These are phyloP conservation scores for Pythium insidiosum DNA, from an alignment of 352 stramenopile species.

Conservation along the genomic window DNA sequence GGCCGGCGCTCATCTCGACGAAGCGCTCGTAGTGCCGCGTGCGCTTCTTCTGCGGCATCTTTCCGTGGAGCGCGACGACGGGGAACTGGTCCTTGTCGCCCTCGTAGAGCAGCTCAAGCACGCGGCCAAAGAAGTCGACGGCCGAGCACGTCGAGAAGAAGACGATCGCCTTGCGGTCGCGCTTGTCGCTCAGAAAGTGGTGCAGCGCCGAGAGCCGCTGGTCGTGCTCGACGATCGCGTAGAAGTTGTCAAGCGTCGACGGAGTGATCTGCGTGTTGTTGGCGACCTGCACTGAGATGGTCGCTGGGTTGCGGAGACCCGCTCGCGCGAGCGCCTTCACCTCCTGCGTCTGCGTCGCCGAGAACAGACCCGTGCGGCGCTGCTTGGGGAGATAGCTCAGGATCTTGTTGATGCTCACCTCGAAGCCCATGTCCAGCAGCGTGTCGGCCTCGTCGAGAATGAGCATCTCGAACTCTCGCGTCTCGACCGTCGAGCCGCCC, in stretches of 20 bases:
- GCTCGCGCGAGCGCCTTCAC: conserved; percentile 94
- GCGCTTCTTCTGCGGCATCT: conserved; percentile 90
- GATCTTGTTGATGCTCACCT: conserved; percentile 94
- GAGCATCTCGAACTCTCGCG: conserved; percentile 94
- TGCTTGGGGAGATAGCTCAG: conserved; percentile 95
- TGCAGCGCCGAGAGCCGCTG: conserved; percentile 91
- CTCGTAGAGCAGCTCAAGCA: conserved; percentile 78
- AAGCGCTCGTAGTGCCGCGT: conserved; percentile 76
- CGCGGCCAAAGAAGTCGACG: conserved; percentile 97
- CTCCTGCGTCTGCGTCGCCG: conserved; percentile 90
- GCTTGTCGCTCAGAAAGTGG: conserved; percentile 90
- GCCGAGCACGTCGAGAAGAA: conserved; percentile 99
- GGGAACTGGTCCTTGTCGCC: conserved; percentile 22
- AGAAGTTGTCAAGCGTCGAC: conserved; percentile 91
- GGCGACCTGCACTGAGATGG: conserved; percentile 95
- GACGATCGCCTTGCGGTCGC: conserved; percentile 91
- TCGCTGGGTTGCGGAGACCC: conserved; percentile 97
- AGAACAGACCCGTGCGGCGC: conserved; percentile 91
- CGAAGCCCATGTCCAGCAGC: conserved; percentile 97
- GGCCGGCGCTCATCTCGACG: conserved; percentile 39
- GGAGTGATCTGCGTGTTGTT: conserved; percentile 75
- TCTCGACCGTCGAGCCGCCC: conserved; percentile 69
- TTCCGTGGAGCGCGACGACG: conserved; percentile 88
- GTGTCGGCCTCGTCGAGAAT: conserved; percentile 99
- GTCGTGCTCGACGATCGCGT: conserved; percentile 90